Base-by-base conservation (phyloP, 2,329 filamentous ascomycete species). In the Geosmithia flava region DNA sequence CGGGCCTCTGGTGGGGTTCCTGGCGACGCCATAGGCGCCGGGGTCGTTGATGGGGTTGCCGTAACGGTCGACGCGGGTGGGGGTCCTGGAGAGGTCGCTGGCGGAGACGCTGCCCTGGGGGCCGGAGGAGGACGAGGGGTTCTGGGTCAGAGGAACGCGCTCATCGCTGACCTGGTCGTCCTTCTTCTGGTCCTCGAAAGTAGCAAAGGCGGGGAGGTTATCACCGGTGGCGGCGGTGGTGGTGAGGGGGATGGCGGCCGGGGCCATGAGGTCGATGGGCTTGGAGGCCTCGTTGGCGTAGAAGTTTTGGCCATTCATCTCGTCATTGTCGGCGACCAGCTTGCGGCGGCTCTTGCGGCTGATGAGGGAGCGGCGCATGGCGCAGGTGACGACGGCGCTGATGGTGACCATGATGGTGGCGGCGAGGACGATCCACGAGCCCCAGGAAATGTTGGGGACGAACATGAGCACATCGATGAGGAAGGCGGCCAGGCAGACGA, bases 281-380 rank as follows among this genome's bases (percentile, higher is more conserved):
- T 80, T 74, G 46, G 70, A 67, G 52, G 78, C 73, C 64, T 84
- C 79, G 50, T 83, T 76, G 58, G 83, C 85, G 66, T 94, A 96
- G 62, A 85, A 96, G 60, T 90, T 93, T 58, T 93, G 82, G 27
- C 91, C 91, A 62, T 87, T 97, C 90, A 97, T 97, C 62, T 97
- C 90, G 7, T 90, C 87, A 61, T 97, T 95, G 64, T 94, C 86
- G 2, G 82, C 88, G 60, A 97, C 94, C 44, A 88, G 80, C 70
- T 83, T 87, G 74, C 93, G 90, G 52, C 90, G 79, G n/a, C 90
- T 87, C 69, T 96, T 96, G 57, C 91, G 80, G 64, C 87, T 87
- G 52, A 96, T 87, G 49, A 97, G 71, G 2, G 90, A 94, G 51
- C 91, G 81, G 53, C 93, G 85, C 89, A 97, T 97, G 20, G 88